Evolutionary conservation across 352 stramenopile species (phyloP), one percentile per base, ranked within the genome.

Genomic region (Aphanomyces stellatus): DNA sequence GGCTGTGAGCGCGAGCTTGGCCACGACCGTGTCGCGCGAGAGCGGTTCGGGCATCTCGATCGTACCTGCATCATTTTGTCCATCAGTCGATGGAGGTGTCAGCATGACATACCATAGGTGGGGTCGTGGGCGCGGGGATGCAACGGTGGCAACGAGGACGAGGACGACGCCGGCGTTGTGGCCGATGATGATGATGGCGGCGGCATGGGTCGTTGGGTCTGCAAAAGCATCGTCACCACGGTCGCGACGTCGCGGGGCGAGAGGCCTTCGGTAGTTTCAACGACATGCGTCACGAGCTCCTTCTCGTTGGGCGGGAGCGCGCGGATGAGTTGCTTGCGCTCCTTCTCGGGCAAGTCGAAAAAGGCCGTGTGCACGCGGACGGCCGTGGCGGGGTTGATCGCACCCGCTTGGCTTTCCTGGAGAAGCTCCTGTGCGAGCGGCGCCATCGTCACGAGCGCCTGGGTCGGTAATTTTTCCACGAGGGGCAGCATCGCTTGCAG

Each of bases 251-350:
- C 60, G 31, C 43, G 43, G 8, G 60, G 51, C 8, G 43, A 59
- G 25, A 67, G 30, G 5, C 60, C 60, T 57, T 67, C 60, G 22
- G 60, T 67, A 4, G 60, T 49, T 59, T 67, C 60, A 15, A 67
- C 49, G 49, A 67, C 27, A 17, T 48, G 51, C 30, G 28, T 40
- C 2, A 56, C 60, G 7, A 67, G 30, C 10, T 59, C 22, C 49
- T 67, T 55, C 11, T 67, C 60, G 19, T 67, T 31, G 17, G 60
- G 40, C 22, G 60, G 60, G 15, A 67, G 43, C 31, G 28, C 30
- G 0, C 22, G 22, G 17, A 67, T 34, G n/a, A 67, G 34, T 56
- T 67, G 60, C 35, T 10, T 19, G 0, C 60, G 60, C 17, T 55
- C 60, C 28, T 67, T 67, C 19, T 67, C 60, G 27, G 60, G 31